phyloP scores from a whole-genome alignment of 345 rosid genomes.

The Citrus unshiu region DNA sequence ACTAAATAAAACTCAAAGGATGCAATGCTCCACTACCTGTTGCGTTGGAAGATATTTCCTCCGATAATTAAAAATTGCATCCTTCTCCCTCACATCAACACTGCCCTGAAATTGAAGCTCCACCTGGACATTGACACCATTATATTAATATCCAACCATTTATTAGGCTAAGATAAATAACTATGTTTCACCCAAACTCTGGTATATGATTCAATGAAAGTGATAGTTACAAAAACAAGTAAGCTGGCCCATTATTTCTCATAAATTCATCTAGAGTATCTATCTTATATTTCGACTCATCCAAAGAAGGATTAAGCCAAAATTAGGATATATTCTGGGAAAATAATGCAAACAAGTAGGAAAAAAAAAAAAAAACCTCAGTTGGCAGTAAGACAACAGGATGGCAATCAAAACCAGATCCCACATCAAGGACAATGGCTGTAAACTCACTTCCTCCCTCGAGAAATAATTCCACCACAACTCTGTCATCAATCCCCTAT shows the following conservation, averaged over 20 bases:
- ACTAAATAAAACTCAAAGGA: neutral
- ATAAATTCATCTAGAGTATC: neutral
- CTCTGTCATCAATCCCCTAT: conserved; percentile 83
- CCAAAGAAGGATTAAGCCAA: neutral
- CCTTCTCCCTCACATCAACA: conserved; percentile 55
- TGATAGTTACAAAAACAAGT: neutral
- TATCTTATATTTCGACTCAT: neutral
- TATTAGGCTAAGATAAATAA: neutral
- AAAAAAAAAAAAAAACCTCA: conserved; percentile 44
- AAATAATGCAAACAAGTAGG: neutral
- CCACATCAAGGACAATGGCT: conserved; percentile 89
- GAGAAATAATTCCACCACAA: conserved; percentile 74
- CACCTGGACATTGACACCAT: conserved; percentile 52
- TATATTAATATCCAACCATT: conserved; percentile 14
- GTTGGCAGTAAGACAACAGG: conserved; percentile 87
- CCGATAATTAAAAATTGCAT: conserved; percentile 83
- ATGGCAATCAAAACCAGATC: conserved; percentile 62
- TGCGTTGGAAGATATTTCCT: conserved; percentile 96
- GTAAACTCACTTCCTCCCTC: conserved; percentile 91
- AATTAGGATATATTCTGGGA: neutral
- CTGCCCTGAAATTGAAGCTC: conserved; percentile 74
- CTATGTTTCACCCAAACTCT: neutral
- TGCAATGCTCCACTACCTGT: conserved; percentile 49
- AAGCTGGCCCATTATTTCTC: neutral
- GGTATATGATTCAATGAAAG: neutral